Conservation (phyloP, 192 early-diverging fungal genomes). For the Obelidium mucronatum region DNA sequence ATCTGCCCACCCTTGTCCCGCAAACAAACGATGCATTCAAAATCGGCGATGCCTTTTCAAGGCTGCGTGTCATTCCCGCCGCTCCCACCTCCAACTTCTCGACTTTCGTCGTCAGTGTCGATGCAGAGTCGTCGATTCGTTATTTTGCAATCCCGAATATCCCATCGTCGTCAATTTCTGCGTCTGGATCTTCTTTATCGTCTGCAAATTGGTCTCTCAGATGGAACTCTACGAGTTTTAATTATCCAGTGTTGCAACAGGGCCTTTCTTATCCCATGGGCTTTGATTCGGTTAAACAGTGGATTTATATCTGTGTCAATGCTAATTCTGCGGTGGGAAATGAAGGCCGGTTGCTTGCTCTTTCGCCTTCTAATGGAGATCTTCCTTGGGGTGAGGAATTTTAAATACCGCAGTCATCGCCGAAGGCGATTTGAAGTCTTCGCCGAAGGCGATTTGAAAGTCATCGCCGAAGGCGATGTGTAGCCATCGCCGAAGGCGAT, state of each 20-base stretch:
- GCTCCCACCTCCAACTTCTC: neutral
- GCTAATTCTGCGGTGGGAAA: neutral
- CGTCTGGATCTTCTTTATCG: no score
- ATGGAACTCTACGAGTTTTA: neutral
- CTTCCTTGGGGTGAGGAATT: slow-evolving; percentile 13
- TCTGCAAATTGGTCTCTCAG: neutral
- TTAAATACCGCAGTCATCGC: no score
- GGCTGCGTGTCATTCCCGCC: neutral
- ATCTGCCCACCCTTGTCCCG: neutral
- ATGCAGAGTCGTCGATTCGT: neutral
- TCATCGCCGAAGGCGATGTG: no score
- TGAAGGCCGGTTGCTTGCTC: slow-evolving; percentile 21
- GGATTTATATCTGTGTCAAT: slow-evolving; percentile 18
- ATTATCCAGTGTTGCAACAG: slow-evolving; percentile 6
- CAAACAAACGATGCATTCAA: neutral
- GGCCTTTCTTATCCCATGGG: slow-evolving; percentile 1
- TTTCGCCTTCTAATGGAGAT: slow-evolving; percentile 14
- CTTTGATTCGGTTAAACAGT: slow-evolving; percentile 4
- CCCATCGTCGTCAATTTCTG: neutral
- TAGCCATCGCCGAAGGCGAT: no score
- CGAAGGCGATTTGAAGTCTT: no score
- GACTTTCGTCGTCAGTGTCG: slow-evolving; percentile 1
- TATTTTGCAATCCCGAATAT: slow-evolving; percentile 8
- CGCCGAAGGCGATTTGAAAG: no score
- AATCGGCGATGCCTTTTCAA: neutral